These are phyloP conservation scores for Fusarium sp. DNA, from an alignment of 2,329 filamentous ascomycete genomes.

Conservation along the genomic window DNA sequence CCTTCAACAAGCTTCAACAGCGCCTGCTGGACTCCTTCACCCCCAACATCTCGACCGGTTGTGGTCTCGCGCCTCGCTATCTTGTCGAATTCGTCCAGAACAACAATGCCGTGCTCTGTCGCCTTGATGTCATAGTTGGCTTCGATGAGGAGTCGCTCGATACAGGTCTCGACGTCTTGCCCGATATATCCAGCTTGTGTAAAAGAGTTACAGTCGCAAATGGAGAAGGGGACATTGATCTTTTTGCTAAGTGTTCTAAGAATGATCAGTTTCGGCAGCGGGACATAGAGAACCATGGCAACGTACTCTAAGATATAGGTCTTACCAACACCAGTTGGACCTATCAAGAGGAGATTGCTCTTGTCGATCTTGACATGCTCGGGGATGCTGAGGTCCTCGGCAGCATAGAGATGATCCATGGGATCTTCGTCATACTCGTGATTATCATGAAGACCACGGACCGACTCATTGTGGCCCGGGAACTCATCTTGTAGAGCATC, in stretches of 20 bases:
- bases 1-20: slow-evolving; percentile 96
- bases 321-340: slow-evolving; percentile 95
- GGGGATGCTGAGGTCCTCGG: slow-evolving; percentile 57
- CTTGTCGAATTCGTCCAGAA: slow-evolving; percentile 97
- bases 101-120: slow-evolving; percentile 92
- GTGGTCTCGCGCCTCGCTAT: slow-evolving; percentile 88
- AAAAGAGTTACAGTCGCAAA: slow-evolving; percentile 95
- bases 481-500: slow-evolving; percentile 62
- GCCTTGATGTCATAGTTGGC: slow-evolving; percentile 88
- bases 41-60: slow-evolving; percentile 93
- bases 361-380: slow-evolving; percentile 84
- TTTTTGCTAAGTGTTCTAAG: slow-evolving; percentile 86
- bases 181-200: slow-evolving; percentile 98
- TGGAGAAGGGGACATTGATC: slow-evolving; percentile 94
- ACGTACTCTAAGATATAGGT: slow-evolving; percentile 85
- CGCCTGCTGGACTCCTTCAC: slow-evolving; percentile 96
- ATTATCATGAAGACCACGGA: slow-evolving; percentile 54
- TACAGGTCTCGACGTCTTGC: slow-evolving; percentile 95
- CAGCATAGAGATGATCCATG: slow-evolving; percentile 58
- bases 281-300: neutral
- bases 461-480: slow-evolving; percentile 61
- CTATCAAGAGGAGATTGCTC: slow-evolving; percentile 90
- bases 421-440: slow-evolving; percentile 44
- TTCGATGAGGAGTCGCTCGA: slow-evolving; percentile 89
- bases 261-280: slow-evolving; percentile 30